These are phyloP conservation scores for Sporopachydermia cereana DNA, from an alignment of 1,139 yeast species.

Conservation along the genomic window DNA sequence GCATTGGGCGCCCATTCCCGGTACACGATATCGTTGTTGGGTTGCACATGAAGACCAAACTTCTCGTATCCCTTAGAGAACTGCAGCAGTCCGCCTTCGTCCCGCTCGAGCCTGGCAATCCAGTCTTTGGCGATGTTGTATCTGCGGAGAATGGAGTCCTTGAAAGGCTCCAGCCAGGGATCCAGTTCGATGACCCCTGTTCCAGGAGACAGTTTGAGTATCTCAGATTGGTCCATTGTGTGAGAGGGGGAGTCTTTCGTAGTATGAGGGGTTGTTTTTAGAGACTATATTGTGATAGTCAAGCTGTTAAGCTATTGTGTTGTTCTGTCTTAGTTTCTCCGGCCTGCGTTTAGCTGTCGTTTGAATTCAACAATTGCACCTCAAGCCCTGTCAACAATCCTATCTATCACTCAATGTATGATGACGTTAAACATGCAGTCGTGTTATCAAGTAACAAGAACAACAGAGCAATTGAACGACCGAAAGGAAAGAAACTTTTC, in stretches of 20 bases:
- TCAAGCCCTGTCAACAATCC: no score
- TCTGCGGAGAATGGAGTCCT: slow-evolving; percentile 46
- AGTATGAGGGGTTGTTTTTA: not conserved
- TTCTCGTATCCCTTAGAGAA: slow-evolving; percentile 52
- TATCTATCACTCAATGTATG: no score
- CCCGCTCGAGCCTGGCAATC: slow-evolving; percentile 32
- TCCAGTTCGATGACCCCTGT: slow-evolving; percentile 42
- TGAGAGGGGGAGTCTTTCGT: not conserved
- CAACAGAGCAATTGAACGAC: no score
- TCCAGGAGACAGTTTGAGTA: not conserved
- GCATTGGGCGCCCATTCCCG: slow-evolving; percentile 92
- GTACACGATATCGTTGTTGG: slow-evolving; percentile 42
- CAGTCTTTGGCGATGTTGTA: slow-evolving; percentile 47
- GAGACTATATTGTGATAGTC: no score
- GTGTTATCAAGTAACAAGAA: no score
- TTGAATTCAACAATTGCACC: no score
- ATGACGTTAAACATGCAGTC: no score
- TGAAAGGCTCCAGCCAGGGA: slow-evolving; percentile 80
- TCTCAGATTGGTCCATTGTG: not conserved
- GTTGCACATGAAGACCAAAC: slow-evolving; percentile 66
- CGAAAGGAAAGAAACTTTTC: no score
- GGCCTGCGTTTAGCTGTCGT: no score
- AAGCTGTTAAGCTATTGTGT: no score
- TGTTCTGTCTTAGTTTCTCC: no score
- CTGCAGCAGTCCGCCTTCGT: slow-evolving; percentile 36